Evolutionary conservation across 2,329 filamentous ascomycete genomes (phyloP).

Genomic region (Phialocephala subalpina): DNA sequence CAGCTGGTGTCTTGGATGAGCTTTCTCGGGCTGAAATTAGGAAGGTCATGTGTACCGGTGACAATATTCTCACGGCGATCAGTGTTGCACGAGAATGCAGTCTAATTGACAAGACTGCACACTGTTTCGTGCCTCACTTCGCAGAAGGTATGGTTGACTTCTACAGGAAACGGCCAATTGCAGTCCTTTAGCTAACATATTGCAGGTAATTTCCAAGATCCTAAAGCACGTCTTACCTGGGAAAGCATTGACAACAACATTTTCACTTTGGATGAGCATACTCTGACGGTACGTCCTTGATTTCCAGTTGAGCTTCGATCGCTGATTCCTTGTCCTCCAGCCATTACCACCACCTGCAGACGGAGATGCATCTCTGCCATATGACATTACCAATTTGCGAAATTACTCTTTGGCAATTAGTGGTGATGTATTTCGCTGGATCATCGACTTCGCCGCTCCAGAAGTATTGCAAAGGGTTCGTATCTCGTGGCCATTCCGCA

Average conservation of each 20-base stretch:
- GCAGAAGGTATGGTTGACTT: slow-evolving; percentile 64
- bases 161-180: slow-evolving; percentile 17
- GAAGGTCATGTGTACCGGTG: slow-evolving; percentile 95
- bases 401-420: slow-evolving; percentile 91
- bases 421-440: slow-evolving; percentile 96
- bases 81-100: slow-evolving; percentile 92
- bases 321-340: slow-evolving; percentile 47
- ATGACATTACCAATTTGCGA: slow-evolving; percentile 79
- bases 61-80: slow-evolving; percentile 97
- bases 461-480: slow-evolving; percentile 75
- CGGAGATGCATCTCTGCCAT: slow-evolving; percentile 83
- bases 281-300: slow-evolving; percentile 66
- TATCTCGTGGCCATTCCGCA: slow-evolving; percentile 24
- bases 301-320: background rate
- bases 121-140: slow-evolving; percentile 95
- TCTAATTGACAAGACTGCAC: slow-evolving; percentile 79
- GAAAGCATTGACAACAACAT: slow-evolving; percentile 91
- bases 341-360: slow-evolving; percentile 76
- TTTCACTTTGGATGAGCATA: slow-evolving; percentile 80
- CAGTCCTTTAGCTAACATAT: slow-evolving; percentile 12
- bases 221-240: slow-evolving; percentile 80
- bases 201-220: slow-evolving; percentile 74
- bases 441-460: slow-evolving; percentile 88
- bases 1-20: slow-evolving; percentile 81
- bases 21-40: slow-evolving; percentile 84